Evolutionary conservation across 1,139 yeast genomes (phyloP), one percentile per base, ranked within the genome.

Genomic region (Taphrina deformans): DNA sequence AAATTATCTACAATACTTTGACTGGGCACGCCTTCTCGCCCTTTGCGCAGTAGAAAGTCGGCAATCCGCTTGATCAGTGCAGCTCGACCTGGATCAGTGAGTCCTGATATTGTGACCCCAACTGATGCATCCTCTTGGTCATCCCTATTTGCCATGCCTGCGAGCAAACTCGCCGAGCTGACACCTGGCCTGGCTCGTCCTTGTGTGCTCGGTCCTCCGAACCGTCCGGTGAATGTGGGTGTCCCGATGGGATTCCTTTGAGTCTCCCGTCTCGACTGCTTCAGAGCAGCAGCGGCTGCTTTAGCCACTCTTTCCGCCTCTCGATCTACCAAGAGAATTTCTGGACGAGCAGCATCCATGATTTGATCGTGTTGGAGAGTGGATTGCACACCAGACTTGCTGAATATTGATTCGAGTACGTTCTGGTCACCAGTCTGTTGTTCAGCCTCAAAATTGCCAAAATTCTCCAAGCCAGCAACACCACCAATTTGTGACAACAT

Each of bases 191-290:
- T 18, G 16, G 18, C 9, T 5, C 80, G 77, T 65, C 75, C 76
- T 16, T 72, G 62, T 7, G 72, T 71, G 2, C 72, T 55, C 29
- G 50, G n/a, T n/a, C 67, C 64, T 18, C 99, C 99, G 78, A 87
- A 90, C 70, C 83, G 83, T 0, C 99, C 99, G 0, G 99, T 93
- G 96, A 97, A 93, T 0, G 99, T 93, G 0, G 97, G 98, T 0
- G 88, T 86, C 2, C 96, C 96, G 31, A 91, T 79, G 38, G 82
- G 83, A 26, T 85, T 84, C 67, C 80, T 81, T 62, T 89, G 80
- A 0, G 96, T 84, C 31, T 79, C 77, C 66, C 79, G 82, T 59
- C 96, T 77, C 0, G 97, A 89, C 67, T 82, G 82, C 66, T 85
- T 80, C 67, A 93, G 77, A 0, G 92, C 91, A 23, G 81, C 80